Percentiles rank a stretch among this genome's conserved stretches.
These are phyloP conservation scores for Lyophyllum decastes DNA, from an alignment of 768 basidiomycete species.

Conservation along the genomic window DNA sequence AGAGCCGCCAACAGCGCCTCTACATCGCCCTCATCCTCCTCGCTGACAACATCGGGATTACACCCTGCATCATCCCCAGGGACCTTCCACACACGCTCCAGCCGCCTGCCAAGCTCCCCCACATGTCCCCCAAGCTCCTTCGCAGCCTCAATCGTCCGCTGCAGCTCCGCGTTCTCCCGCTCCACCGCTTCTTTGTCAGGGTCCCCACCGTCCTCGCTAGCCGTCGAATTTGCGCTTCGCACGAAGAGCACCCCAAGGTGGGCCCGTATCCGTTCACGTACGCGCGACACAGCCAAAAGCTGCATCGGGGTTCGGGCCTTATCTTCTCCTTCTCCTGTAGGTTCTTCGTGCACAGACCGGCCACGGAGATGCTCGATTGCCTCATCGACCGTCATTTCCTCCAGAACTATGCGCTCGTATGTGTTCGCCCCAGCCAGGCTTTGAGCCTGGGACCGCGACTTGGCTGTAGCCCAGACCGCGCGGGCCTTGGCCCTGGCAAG, in stretches of 20 bases:
- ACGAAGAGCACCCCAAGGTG: conserved; percentile 62
- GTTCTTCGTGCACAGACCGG: conserved; percentile 9
- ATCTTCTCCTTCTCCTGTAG: conserved; percentile 11
- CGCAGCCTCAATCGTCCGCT: conserved; percentile 56
- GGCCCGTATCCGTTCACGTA: conserved; percentile 51
- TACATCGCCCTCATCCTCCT: conserved; percentile 34
- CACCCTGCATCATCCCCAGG: conserved; percentile 2
- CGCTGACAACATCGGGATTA: conserved; percentile 10
- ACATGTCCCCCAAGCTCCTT: conserved; percentile 63
- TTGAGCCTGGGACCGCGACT: conserved; percentile 15
- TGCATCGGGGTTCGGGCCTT: conserved; percentile 39
- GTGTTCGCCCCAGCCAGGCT: conserved; percentile 29
- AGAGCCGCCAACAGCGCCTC: conserved; percentile 58
- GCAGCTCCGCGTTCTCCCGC: conserved; percentile 36
- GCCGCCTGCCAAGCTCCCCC: conserved; percentile 49
- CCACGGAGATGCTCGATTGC: conserved; percentile 43
- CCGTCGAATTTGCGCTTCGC: conserved; percentile 25
- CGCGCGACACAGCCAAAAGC: conserved; percentile 49
- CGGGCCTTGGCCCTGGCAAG: conserved; percentile 43
- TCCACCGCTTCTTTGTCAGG: conserved; percentile 29
- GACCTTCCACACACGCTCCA: conserved; percentile 60
- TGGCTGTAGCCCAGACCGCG: conserved; percentile 33
- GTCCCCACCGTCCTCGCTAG: conserved; percentile 29
- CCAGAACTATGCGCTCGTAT: conserved; percentile 58
- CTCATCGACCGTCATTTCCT: conserved; percentile 51